phyloP scores from a whole-genome alignment of 75 land plant genomes.

The Selaginella tamariscina region DNA sequence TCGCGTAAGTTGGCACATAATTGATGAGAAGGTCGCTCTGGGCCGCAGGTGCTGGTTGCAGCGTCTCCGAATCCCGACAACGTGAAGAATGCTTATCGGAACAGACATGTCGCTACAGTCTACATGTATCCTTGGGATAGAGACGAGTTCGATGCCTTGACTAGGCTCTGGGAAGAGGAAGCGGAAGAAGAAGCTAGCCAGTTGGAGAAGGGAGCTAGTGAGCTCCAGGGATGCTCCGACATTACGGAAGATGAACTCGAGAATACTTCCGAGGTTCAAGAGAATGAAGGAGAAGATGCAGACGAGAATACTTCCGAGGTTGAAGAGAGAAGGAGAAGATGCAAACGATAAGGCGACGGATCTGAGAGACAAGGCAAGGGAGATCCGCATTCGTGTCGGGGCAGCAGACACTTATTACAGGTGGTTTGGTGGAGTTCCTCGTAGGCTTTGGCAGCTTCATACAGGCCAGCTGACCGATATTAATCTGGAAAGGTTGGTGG shows the following conservation, averaged over 20 bases:
- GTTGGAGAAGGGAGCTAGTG: constrained; percentile 1
- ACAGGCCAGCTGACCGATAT: not conserved
- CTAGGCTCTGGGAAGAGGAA: not conserved
- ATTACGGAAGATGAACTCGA: not conserved
- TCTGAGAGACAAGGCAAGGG: not conserved
- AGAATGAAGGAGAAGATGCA: not conserved
- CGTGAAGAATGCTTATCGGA: not conserved
- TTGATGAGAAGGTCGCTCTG: not conserved
- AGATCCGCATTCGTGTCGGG: not conserved
- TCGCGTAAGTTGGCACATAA: not conserved
- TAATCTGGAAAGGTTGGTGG: not conserved
- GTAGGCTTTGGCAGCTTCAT: not conserved
- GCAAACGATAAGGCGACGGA: not conserved
- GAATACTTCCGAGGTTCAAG: not conserved
- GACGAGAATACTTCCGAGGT: not conserved
- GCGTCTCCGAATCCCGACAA: not conserved
- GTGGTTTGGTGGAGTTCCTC: constrained; percentile 1
- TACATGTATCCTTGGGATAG: not conserved
- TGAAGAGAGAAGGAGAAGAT: not conserved
- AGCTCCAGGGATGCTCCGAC: not conserved
- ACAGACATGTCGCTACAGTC: not conserved
- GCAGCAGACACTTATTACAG: not conserved
- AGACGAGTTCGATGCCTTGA: not conserved
- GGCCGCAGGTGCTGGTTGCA: not conserved
- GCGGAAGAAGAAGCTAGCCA: not conserved